Evolutionary conservation across 2,329 filamentous ascomycete genomes (phyloP), one percentile per base, ranked within the genome.

Genomic region (Colletotrichum lindemuthianum): DNA sequence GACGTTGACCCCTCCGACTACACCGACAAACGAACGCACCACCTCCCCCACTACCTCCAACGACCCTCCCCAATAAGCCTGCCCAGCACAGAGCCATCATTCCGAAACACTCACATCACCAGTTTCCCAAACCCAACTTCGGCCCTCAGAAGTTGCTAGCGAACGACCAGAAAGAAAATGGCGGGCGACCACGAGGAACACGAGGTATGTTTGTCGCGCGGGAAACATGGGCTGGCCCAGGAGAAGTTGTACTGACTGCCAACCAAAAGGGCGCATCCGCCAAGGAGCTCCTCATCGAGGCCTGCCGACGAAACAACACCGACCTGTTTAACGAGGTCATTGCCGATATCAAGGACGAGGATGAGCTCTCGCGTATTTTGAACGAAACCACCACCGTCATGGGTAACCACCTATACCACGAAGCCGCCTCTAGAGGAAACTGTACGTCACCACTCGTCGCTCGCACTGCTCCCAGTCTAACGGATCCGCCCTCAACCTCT

Each of bases 291-390:
- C 87, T 98, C 71, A 88, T 98, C 79, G 95, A 97, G 82, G 92
- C 96, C 72, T 97, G 92, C 81, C 92, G 95, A 67, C 88, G 93
- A 74, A 95, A 98, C 85, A 97, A 98, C 80, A 89, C 89, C 70
- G 90, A 95, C 58, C 88, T 98, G 66, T 88, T 98, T 60, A 80
- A 86, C 71, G 90, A 96, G 72, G 86, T 94, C 61, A 84, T 97
- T 70, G 79, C 85, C 45, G 80, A 81, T 69, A 81, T 87, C 73
- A 86, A 86, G 69, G 79, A 81, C 63, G 88, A 90, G 59, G 84
- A 87, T 64, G 84, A 91, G 72, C 88, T 92, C 66, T 89, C 93
- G 39, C 77, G 86, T 54, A 88, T 97, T 69, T 88, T 99, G 76
- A 99, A 99, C 82, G 86, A 87, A 51, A 92, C 94, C 54, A 91